Evolutionary conservation across 1,139 yeast species (phyloP).

Genomic region (Sugiyamaella paludigena): DNA sequence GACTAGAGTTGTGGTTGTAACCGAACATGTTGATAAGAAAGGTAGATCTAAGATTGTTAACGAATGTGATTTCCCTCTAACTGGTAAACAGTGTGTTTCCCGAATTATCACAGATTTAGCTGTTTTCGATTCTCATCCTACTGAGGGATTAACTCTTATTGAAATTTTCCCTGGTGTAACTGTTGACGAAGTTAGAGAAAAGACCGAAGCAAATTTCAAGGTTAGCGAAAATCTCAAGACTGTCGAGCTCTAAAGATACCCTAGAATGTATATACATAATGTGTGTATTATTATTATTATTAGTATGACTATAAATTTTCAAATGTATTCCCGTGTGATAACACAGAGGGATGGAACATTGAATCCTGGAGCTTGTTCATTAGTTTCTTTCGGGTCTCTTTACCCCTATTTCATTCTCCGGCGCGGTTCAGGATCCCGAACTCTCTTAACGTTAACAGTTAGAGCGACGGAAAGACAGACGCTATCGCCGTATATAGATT

Average conservation of each 20-base stretch:
- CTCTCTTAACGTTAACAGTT: too few species aligned
- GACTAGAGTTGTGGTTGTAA: constrained; percentile 49
- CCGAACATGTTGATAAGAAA: constrained; percentile 50
- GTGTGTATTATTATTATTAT: neutral
- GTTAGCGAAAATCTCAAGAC: constrained; percentile 36
- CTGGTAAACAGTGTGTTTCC: constrained; percentile 48
- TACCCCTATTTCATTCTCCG: too few species aligned
- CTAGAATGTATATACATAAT: neutral
- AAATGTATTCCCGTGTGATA: too few species aligned
- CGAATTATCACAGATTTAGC: constrained; percentile 51
- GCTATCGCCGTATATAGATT: too few species aligned
- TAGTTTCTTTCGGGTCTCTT: too few species aligned
- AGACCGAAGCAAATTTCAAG: constrained; percentile 45
- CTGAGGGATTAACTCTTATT: constrained; percentile 42
- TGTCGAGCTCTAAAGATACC: constrained; percentile 7
- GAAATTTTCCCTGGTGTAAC: constrained; percentile 44
- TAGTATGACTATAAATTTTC: too few species aligned
- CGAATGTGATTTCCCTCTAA: constrained; percentile 47
- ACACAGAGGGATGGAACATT: too few species aligned
- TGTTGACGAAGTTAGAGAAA: constrained; percentile 42
- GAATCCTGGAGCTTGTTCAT: too few species aligned
- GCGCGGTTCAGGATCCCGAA: too few species aligned
- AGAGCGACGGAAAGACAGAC: too few species aligned
- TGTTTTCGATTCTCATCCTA: constrained; percentile 46
- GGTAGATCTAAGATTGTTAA: constrained; percentile 49